Evolutionary conservation across 495 filamentous ascomycete genomes (phyloP).

Genomic region (Hypoxylon perforatum): DNA sequence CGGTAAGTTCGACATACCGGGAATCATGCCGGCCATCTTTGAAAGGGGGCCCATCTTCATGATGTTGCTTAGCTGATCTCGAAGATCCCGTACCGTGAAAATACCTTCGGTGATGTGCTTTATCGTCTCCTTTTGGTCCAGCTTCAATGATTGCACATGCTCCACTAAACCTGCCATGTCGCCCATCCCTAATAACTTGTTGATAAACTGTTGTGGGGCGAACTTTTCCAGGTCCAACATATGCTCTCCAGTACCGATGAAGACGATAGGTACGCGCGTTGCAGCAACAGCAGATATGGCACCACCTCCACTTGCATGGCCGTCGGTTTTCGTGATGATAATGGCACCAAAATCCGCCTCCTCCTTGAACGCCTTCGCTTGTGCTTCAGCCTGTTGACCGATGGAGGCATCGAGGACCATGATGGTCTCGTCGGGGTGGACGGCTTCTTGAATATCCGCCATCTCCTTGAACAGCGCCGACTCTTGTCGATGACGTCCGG

Average conservation of each 20-base stretch:
- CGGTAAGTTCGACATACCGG: constrained; percentile 83
- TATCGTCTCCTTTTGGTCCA: constrained; percentile 98
- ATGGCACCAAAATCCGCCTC: constrained; percentile 98
- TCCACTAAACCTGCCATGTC: constrained; percentile 96
- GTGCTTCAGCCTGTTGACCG: constrained; percentile 93
- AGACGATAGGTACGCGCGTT: constrained; percentile 96
- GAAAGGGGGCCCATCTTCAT: constrained; percentile 99
- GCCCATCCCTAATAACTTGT: constrained; percentile 94
- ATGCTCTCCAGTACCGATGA: constrained; percentile 97
- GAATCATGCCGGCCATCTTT: constrained; percentile 99
- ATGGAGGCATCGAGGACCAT: constrained; percentile 98
- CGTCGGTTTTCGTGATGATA: constrained; percentile 98
- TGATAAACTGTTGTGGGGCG: constrained; percentile 87
- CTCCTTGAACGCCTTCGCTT: constrained; percentile 96
- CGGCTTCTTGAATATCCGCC: constrained; percentile 93
- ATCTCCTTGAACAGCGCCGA: constrained; percentile 96
- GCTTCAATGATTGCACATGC: constrained; percentile 95
- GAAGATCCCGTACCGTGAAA: constrained; percentile 93
- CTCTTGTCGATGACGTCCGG: constrained; percentile 92
- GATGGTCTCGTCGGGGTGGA: constrained; percentile 95
- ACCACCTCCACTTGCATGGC: constrained; percentile 92
- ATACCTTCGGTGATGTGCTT: constrained; percentile 97
- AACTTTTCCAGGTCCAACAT: constrained; percentile 95
- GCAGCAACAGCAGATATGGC: constrained; percentile 98
- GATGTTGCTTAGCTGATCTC: constrained; percentile 95